A percentile compares a stretch with the other conserved stretches of the same genome.
Conservation (phyloP, 805 yeast species). For the Starmerella apicola region DNA sequence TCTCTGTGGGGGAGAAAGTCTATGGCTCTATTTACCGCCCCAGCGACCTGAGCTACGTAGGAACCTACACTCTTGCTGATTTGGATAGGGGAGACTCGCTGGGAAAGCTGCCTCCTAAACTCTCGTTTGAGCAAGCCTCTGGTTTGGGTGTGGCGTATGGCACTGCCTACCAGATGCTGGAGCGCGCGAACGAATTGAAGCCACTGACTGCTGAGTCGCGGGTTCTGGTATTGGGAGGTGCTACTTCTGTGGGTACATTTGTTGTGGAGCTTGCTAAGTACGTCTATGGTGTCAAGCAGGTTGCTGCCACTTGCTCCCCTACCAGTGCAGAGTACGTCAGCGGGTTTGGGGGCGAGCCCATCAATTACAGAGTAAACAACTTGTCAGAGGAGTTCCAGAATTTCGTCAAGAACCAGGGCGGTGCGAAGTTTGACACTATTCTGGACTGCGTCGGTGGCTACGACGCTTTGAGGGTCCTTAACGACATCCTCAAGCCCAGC, state of each 20-base stretch:
- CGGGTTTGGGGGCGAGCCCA: slow-evolving; percentile 42
- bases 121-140: slow-evolving; percentile 46
- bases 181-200: slow-evolving; percentile 20
- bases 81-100: slow-evolving; percentile 32
- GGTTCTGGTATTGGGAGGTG: slow-evolving; percentile 60
- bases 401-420: slow-evolving; percentile 5
- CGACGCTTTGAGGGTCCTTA: slow-evolving; percentile 36
- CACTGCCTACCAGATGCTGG: slow-evolving; percentile 42
- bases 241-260: slow-evolving; percentile 56
- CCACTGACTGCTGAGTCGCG: slow-evolving; percentile 32
- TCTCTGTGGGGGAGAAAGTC: slow-evolving; percentile 49
- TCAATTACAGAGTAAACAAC: slow-evolving; percentile 22
- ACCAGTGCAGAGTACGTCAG: slow-evolving; percentile 36
- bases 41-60: slow-evolving; percentile 8
- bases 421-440: slow-evolving; percentile 40
- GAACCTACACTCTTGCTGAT: slow-evolving; percentile 21
- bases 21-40: slow-evolving; percentile 36
- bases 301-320: slow-evolving; percentile 45
- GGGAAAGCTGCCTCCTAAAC: slow-evolving; percentile 32
- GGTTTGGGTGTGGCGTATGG: slow-evolving; percentile 52
- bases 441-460: slow-evolving; percentile 54
- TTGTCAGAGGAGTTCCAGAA: slow-evolving; percentile 6
- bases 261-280: slow-evolving; percentile 46
- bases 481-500: slow-evolving; percentile 35
- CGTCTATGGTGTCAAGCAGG: slow-evolving; percentile 35